Percentiles rank a stretch among this genome's conserved stretches.
These are phyloP conservation scores for Hanseniaspora valbyensis DNA, from an alignment of 805 yeast genomes.

Conservation along the genomic window DNA sequence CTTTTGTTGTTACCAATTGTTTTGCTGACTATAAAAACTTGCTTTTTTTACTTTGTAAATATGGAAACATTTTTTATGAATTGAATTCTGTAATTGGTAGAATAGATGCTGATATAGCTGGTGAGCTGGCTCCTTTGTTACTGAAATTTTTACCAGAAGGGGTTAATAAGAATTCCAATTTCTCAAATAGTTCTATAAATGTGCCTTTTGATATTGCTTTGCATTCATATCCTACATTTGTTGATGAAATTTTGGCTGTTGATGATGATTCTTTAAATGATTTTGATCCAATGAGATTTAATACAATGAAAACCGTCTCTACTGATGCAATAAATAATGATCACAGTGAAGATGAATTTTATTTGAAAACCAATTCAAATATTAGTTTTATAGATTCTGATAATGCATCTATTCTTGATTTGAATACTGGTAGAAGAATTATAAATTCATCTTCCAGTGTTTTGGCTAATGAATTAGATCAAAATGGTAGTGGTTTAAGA, in stretches of 20 bases:
- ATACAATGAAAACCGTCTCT: conserved; percentile 2
- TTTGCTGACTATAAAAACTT: conserved; percentile 46
- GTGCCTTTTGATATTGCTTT: conserved; percentile 12
- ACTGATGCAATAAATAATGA: conserved; percentile 13
- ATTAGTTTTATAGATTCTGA: background rate
- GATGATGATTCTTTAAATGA: conserved; percentile 14
- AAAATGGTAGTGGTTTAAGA: background rate
- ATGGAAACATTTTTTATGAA: conserved; percentile 26
- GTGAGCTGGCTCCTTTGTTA: conserved; percentile 1
- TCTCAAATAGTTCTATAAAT: background rate
- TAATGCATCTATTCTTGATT: conserved; percentile 5
- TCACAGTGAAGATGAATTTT: conserved; percentile 7
- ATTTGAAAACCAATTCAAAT: conserved; percentile 1
- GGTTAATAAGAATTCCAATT: background rate
- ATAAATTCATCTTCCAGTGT: background rate
- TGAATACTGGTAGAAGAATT: conserved; percentile 3
- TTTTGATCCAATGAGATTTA: background rate
- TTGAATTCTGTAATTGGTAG: background rate
- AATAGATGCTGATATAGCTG: conserved; percentile 4
- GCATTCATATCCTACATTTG: conserved; percentile 1
- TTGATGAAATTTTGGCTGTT: conserved; percentile 9
- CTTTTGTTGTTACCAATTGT: conserved; percentile 40
- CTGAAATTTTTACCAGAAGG: conserved; percentile 16
- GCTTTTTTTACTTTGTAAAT: conserved; percentile 37
- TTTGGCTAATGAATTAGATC: background rate